Base-by-base conservation (phyloP, 371 early-diverging fungal genomes). In the Zancudomyces culisetae region DNA sequence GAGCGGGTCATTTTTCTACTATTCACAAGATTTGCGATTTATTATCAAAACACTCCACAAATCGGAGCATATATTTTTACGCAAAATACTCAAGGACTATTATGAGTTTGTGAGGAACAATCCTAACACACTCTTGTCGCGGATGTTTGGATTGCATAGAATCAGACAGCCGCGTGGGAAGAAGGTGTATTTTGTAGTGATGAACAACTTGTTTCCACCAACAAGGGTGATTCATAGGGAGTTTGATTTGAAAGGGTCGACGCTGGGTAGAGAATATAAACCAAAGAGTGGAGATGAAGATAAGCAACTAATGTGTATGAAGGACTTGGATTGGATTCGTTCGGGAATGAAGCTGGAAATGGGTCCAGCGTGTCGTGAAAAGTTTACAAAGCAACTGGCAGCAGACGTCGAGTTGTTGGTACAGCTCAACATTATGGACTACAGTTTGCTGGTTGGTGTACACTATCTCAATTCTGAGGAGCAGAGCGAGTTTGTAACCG, bases 31-130 rank as follows among this genome's bases (percentile, higher is more conserved):
- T 70, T 92, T 87, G 64, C 80, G 94, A 12, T 95, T 90, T 66
- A 94, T 96, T 58, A 96, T 96, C 76, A 96, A 96, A 59, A 95
- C 97, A 2, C 85, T 96, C 41, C 89, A 87, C 64, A 85, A 85
- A 56, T 70, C 85, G 2, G 96, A 96, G 62, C 94, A 96, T 64
- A 82, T 82, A 61, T 90, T 88, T 55, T 71, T 96, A 76, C 74
- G 83, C 21, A 77, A 76, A 55, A 83, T 91, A 23, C 70, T 96
- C 45, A 76, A 75, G 49, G 64, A 85, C 39, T 96, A 96, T 70
- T 87, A 82, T 52, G 71, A 80, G 80, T 91, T 93, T 70, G 76
- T 94, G 50, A 73, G 76, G 56, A 64, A 75, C 45, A 85, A 95
- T 56, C 95, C 94, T n/a, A 76, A 95, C 63, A 93, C 98, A 1